Evolutionary conservation across 2,329 filamentous ascomycete species (phyloP).

Genomic region (Paecilomyces niveus): DNA sequence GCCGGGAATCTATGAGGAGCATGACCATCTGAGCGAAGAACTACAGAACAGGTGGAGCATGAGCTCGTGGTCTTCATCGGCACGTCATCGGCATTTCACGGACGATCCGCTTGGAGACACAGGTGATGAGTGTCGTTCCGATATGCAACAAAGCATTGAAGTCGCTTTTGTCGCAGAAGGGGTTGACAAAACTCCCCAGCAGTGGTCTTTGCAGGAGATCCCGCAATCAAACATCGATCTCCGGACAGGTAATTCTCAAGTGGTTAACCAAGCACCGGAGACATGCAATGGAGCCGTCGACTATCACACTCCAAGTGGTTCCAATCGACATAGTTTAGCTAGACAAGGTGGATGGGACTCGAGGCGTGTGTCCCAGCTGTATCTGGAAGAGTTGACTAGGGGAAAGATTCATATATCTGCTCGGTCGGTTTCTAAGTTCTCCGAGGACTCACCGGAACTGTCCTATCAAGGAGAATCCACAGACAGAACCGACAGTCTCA

Average conservation of each 20-base stretch:
- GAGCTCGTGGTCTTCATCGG: conserved; percentile 39
- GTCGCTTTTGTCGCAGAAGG: conserved; percentile 17
- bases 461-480: conserved; percentile 9
- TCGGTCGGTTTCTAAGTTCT: conserved; percentile 2
- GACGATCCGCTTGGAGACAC: conserved; percentile 26
- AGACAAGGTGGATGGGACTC: conserved; percentile 49
- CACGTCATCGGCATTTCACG: conserved; percentile 26
- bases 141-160: conserved; percentile 11
- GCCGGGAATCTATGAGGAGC: conserved; percentile 13
- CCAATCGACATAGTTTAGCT: conserved; percentile 47
- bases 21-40: conserved; percentile 13
- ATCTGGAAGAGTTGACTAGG: conserved; percentile 42
- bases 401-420: conserved; percentile 19
- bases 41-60: conserved; percentile 35
- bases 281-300: conserved; percentile 30
- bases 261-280: conserved; percentile 31
- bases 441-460: conserved; percentile 14
- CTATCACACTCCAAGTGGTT: conserved; percentile 34
- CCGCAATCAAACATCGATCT: conserved; percentile 32
- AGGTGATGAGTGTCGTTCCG: conserved; percentile 25
- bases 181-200: conserved; percentile 23
- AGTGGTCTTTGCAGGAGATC: conserved; percentile 27
- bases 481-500: conserved; percentile 18
- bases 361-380: conserved; percentile 49
- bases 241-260: conserved; percentile 5